Evolutionary conservation across 257 asterid species (phyloP), one percentile per base, ranked within the genome.

Genomic region (Fraxinus excelsior): DNA sequence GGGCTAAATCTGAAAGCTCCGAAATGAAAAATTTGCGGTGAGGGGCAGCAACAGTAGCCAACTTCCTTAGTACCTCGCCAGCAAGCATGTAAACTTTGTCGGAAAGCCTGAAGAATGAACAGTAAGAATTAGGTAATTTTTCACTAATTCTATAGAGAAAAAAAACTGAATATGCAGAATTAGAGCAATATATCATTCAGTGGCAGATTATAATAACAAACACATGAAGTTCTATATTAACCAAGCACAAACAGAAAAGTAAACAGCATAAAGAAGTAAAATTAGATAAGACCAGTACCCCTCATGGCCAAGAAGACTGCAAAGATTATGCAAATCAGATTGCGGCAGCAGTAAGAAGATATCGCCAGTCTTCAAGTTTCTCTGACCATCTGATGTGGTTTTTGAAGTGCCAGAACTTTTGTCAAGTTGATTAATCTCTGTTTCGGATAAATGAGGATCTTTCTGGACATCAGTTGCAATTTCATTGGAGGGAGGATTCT

Each of bases 11-110:
- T n/a, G 99, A 91, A 76, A 95, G 97, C 91, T 95, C 98, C 76
- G 79, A 82, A 78, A 93, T 84, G 78, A 95, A 95, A 81, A 86
- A 91, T 44, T 89, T 91, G 76, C 99, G 90, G 85, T 91, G 99
- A 71, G 90, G 85, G 80, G 93, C 85, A 81, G 97, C 99, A 73
- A 93, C 92, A 42, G 91, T 83, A 62, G 99, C 99, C 88, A 95
- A 80, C 87, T 93, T 95, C 86, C 89, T 89, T 84, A 95, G 91
- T 80, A 95, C 96, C 23, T 93, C 98, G 14, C 99, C 96, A 70
- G 98, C 90, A 77, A 91, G 91, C 75, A 92, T 80, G 91, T 95
- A 95, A 86, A 95, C 94, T 89, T 93, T 95, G 87, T 95, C 99
- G 0, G 99, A 95, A 46, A 95, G 94, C 97, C 99, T 95, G 80